These are phyloP conservation scores for Cladosporium sp. DNA, from an alignment of 2,329 filamentous ascomycete species.

Conservation along the genomic window DNA sequence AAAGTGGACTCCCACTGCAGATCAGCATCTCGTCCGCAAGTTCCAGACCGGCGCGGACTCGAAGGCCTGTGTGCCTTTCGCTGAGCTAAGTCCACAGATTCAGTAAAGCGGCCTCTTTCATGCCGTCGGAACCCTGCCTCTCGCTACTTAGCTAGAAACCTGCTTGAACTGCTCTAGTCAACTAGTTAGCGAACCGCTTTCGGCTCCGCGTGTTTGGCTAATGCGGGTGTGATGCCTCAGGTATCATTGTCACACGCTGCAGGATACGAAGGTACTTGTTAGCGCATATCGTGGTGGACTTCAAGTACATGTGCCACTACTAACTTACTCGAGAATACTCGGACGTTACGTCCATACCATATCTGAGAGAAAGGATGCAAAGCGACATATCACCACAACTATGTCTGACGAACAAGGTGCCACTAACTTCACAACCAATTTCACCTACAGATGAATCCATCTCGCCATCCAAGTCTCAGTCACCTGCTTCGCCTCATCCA, in stretches of 20 bases:
- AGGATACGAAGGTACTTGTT: neutral
- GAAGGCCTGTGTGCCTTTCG: conserved; percentile 3
- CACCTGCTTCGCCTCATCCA: conserved; percentile 68
- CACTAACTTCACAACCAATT: neutral
- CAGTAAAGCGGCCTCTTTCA: neutral
- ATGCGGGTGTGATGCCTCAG: conserved; percentile 2
- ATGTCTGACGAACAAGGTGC: too few relatives aligned
- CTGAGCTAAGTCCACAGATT: conserved; percentile 1
- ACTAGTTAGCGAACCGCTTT: neutral
- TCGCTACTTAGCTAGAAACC: neutral
- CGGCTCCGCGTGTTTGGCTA: conserved; percentile 8
- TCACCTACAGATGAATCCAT: conserved; percentile 52
- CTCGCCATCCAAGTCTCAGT: conserved; percentile 68
- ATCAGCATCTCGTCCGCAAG: conserved; percentile 10
- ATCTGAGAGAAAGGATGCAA: neutral
- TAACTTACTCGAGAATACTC: neutral
- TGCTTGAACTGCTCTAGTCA: neutral
- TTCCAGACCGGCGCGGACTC: conserved; percentile 7
- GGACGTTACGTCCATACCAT: neutral
- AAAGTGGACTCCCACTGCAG: conserved; percentile 5
- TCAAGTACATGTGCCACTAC: neutral
- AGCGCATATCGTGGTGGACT: neutral
- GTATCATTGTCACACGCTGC: neutral
- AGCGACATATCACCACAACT: neutral
- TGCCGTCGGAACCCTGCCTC: neutral